Base-by-base conservation (phyloP, 2,329 filamentous ascomycete species). In the Nemania sp. region DNA sequence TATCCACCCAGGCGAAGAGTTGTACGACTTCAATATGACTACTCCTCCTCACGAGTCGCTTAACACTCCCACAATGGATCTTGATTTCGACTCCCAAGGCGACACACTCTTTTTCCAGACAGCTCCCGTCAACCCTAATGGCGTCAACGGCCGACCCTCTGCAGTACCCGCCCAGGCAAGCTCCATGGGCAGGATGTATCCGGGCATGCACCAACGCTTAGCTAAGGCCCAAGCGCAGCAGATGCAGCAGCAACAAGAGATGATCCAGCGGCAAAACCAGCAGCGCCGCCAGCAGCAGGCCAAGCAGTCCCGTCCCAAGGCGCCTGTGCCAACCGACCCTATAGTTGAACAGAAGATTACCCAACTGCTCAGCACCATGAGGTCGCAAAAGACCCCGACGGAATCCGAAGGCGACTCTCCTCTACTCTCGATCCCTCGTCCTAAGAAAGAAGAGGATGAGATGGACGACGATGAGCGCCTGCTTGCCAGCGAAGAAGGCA, bases 391-490 rank as follows among this genome's bases (percentile, higher is more conserved):
- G 15, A 81, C 84, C 6, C 83, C 85, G 4, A 80, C 83, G 18
- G 86, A 88, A 15, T 81, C 83, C 27, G 84, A 88, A 56, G 84
- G 87, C 27, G 81, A 80, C 69, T 73, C 79, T 38, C 79, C 86
- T 13, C 79, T 90, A n/a, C 85, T 89, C 64, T 91, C 93, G 78
- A 87, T 93, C 74, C 85, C 91, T 57, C 91, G 90, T 71, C 82
- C 88, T 70, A 94, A 91, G 86, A 98, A 98, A 86, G 94, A 98
- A 52, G 94, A 98, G 76, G 94, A 98, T 70, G 95, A 98, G 61
- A 98, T 99, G 95, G 96, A 99, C 75, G 95, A 98, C 80, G 96
- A 98, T 75, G 96, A 98, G 85, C 88, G 73, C 49, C 58, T 76
- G 7, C 71, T 77, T 6, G 73, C 72, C 15, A 98, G 94, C 69